These are phyloP conservation scores for Bryum argenteum DNA, from an alignment of 225 moss, liverwort and hornwort species.

Conservation along the genomic window DNA sequence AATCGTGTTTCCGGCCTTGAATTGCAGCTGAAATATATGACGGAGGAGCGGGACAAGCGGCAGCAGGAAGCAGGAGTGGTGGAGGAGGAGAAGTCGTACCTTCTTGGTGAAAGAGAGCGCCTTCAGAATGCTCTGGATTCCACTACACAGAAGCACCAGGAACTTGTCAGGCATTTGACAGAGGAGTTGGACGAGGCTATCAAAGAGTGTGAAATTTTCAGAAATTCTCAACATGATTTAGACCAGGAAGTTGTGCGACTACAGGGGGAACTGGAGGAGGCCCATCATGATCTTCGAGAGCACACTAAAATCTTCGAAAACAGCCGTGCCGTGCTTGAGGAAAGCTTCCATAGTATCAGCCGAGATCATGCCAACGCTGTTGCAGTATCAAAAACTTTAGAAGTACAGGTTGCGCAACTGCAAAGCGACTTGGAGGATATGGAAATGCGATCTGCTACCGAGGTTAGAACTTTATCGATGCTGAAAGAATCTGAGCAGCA, in stretches of 20 bases:
- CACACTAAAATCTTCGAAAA: constrained; percentile 55
- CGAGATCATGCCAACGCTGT: constrained; percentile 64
- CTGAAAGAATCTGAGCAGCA: constrained; percentile 62
- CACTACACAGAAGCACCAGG: constrained; percentile 61
- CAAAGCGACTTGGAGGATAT: constrained; percentile 72
- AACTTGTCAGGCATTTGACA: constrained; percentile 60
- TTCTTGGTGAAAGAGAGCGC: constrained; percentile 56
- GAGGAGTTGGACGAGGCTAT: constrained; percentile 57
- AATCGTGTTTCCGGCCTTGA: constrained; percentile 70
- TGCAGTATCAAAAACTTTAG: constrained; percentile 63
- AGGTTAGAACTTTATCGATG: constrained; percentile 60
- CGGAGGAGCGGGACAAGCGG: constrained; percentile 66
- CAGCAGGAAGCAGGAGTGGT: constrained; percentile 62
- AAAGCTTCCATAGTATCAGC: constrained; percentile 57
- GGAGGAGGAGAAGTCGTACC: constrained; percentile 54
- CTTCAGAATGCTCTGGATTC: constrained; percentile 60
- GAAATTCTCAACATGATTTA: constrained; percentile 54
- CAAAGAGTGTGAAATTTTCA: constrained; percentile 54
- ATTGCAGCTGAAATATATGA: constrained; percentile 66
- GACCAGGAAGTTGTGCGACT: constrained; percentile 57
- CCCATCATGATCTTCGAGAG: constrained; percentile 53
- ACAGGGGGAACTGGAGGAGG: constrained; percentile 61
- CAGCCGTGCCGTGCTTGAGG: constrained; percentile 56
- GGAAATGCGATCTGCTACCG: constrained; percentile 58
- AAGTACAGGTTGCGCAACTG: constrained; percentile 64